Conservation (phyloP, 2,329 filamentous ascomycete genomes). For the Cordyceps cicadae region DNA sequence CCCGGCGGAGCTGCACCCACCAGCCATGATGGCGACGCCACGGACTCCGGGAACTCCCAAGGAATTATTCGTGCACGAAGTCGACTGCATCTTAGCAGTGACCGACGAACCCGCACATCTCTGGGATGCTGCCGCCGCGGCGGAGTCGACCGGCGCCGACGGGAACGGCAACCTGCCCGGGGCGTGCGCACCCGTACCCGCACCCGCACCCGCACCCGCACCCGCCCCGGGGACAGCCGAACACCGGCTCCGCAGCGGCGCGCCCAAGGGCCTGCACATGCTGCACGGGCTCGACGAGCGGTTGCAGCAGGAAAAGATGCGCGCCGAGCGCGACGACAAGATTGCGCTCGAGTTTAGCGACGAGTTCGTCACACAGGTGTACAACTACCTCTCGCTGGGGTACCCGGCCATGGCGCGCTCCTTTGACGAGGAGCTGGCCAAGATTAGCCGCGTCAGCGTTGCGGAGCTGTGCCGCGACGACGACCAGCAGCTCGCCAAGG, state of each 20-base stretch:
- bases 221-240: slow-evolving; percentile 15
- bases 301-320: slow-evolving; percentile 40
- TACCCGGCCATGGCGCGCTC: slow-evolving; percentile 77
- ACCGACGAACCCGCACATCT: slow-evolving; percentile 33
- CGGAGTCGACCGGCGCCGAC: neutral
- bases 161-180: slow-evolving; percentile 1
- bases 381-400: slow-evolving; percentile 90
- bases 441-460: slow-evolving; percentile 64
- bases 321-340: slow-evolving; percentile 43
- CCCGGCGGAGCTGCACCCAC: slow-evolving; percentile 35
- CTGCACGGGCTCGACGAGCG: slow-evolving; percentile 45
- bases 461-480: slow-evolving; percentile 67
- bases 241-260: slow-evolving; percentile 21
- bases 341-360: slow-evolving; percentile 66
- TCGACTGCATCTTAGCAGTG: slow-evolving; percentile 26
- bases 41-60: slow-evolving; percentile 31
- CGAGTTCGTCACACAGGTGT: slow-evolving; percentile 85
- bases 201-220: neutral
- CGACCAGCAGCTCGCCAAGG: slow-evolving; percentile 49
- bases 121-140: slow-evolving; percentile 17
- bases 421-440: slow-evolving; percentile 78
- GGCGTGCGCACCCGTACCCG: neutral
- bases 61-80: slow-evolving; percentile 36
- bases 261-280: slow-evolving; percentile 39
- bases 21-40: slow-evolving; percentile 44